Percentiles rank a stretch among this genome's conserved stretches.
These are phyloP conservation scores for Saccharomycopsis sp. DNA, from an alignment of 805 yeast species.

Conservation along the genomic window DNA sequence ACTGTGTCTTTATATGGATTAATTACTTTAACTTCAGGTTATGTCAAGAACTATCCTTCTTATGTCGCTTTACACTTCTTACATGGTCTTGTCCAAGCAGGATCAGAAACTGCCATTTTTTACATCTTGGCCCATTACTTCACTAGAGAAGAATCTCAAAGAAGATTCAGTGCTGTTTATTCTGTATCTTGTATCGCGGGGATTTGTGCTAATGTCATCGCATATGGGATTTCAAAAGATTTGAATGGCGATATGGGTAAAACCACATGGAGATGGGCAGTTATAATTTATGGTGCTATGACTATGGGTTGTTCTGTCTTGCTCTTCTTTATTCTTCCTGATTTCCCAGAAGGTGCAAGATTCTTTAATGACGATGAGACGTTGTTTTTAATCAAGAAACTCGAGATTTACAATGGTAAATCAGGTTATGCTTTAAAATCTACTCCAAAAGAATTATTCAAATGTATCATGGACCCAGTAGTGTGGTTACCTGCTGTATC, in stretches of 20 bases:
- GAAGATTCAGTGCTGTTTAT: conserved; percentile 57
- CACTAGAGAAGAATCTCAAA: conserved; percentile 58
- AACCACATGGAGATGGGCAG: conserved; percentile 46
- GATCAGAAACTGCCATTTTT: conserved; percentile 70
- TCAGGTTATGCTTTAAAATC: conserved; percentile 45
- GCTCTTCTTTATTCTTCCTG: conserved; percentile 49
- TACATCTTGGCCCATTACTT: conserved; percentile 64
- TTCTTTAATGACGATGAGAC: conserved; percentile 47
- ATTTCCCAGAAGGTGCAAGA: conserved; percentile 64
- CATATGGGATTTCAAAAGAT: conserved; percentile 47
- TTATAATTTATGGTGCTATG: conserved; percentile 41
- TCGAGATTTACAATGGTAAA: conserved; percentile 44
- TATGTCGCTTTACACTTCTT: conserved; percentile 56
- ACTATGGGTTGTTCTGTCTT: conserved; percentile 27
- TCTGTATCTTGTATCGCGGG: conserved; percentile 69
- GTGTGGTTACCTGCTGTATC: conserved; percentile 16
- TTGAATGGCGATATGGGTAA: conserved; percentile 41
- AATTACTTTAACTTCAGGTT: conserved; percentile 59
- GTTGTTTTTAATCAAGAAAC: conserved; percentile 48
- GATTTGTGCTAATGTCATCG: conserved; percentile 69
- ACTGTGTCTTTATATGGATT: conserved; percentile 58
- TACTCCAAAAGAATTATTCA: conserved; percentile 37
- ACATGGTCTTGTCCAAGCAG: conserved; percentile 62
- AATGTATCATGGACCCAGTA: conserved; percentile 26
- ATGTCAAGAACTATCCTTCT: conserved; percentile 50